phyloP scores from a whole-genome alignment of 2,329 filamentous ascomycete species.

The Clonostachys solani region DNA sequence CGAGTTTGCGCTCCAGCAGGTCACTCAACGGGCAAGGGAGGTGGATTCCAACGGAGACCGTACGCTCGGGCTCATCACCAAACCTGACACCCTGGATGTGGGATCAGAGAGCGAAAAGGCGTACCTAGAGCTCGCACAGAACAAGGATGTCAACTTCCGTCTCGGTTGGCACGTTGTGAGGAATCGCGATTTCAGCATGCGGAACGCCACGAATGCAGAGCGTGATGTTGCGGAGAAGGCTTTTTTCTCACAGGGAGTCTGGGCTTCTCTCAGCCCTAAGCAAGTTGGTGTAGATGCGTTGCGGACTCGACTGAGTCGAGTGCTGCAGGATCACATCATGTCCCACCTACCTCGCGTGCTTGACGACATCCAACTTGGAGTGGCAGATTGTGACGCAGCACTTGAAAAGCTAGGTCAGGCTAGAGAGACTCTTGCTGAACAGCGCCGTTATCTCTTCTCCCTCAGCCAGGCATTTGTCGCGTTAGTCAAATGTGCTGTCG shows the following conservation, averaged over 20 bases:
- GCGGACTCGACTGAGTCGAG: slow-evolving; percentile 40
- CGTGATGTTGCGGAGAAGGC: slow-evolving; percentile 31
- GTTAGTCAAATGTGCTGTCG: slow-evolving; percentile 37
- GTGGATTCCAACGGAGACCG: slow-evolving; percentile 22
- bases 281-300: slow-evolving; percentile 43
- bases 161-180: slow-evolving; percentile 50
- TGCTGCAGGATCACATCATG: slow-evolving; percentile 43
- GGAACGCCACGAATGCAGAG: slow-evolving; percentile 17
- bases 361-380: slow-evolving; percentile 30
- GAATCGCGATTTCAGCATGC: slow-evolving; percentile 35
- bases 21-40: slow-evolving; percentile 38
- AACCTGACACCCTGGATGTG: slow-evolving; percentile 36
- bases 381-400: slow-evolving; percentile 20
- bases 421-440: slow-evolving; percentile 38
- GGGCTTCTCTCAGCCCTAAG: slow-evolving; percentile 24
- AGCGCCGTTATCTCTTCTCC: slow-evolving; percentile 41
- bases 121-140: slow-evolving; percentile 36
- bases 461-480: slow-evolving; percentile 37
- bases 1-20: slow-evolving; percentile 54
- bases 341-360: slow-evolving; percentile 39
- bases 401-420: slow-evolving; percentile 44
- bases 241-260: slow-evolving; percentile 38
- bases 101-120: slow-evolving; percentile 30
- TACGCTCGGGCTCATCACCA: slow-evolving; percentile 54
- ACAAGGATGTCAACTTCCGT: slow-evolving; percentile 38